These are phyloP conservation scores for Phragmites australis DNA, from an alignment of 176 grass and related monocot species.

Conservation along the genomic window DNA sequence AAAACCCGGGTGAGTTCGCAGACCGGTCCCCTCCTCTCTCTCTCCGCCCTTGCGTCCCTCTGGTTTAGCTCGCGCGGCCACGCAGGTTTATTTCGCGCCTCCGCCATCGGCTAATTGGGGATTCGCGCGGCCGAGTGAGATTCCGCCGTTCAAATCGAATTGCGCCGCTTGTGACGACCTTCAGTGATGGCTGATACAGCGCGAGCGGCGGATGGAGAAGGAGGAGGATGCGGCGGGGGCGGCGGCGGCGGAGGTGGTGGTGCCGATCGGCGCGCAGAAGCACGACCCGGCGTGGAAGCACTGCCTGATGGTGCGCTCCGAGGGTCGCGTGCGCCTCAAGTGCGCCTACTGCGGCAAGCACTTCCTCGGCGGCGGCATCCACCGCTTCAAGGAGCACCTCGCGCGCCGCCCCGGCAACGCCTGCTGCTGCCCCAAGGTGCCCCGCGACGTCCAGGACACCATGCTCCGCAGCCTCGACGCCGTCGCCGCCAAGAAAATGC, in stretches of 20 bases:
- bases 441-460: conserved; percentile 59
- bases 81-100: conserved; percentile 3
- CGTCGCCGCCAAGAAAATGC: conserved; percentile 63
- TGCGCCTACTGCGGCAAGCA: conserved; percentile 88
- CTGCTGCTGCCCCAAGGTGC: conserved; percentile 85
- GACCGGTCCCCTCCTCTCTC: background rate
- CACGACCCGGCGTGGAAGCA: conserved; percentile 97
- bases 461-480: conserved; percentile 78
- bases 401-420: conserved; percentile 86
- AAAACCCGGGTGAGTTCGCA: conserved; percentile 45
- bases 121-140: background rate
- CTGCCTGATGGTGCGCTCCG: conserved; percentile 74
- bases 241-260: conserved; percentile 42
- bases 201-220: conserved; percentile 16
- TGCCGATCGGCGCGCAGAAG: conserved; percentile 84
- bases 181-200: no score
- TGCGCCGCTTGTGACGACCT: background rate
- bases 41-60: background rate
- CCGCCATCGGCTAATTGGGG: background rate
- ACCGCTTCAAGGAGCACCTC: conserved; percentile 99
- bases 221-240: conserved; percentile 38
- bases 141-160: background rate
- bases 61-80: background rate
- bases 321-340: conserved; percentile 63
- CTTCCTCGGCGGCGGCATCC: conserved; percentile 91